Evolutionary conservation across 768 basidiomycete genomes (phyloP), one percentile per base, ranked within the genome.

Genomic region (Tylopilus vinaceipallidus): DNA sequence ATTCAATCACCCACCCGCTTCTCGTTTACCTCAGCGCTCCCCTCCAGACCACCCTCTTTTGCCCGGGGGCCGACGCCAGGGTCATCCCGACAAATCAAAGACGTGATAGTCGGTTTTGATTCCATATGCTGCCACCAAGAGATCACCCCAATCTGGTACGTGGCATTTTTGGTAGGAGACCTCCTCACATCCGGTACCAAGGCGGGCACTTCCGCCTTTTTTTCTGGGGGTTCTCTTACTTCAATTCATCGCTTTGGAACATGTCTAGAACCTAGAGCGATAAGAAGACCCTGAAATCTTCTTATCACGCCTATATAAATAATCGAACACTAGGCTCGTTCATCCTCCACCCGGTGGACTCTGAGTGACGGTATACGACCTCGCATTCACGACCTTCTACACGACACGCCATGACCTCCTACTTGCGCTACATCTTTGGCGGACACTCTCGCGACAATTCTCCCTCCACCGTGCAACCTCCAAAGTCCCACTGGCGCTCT

Each of bases 401-500:
- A 62, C 56, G 49, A 50, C 43, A 16, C 45, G 56, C 47, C 49
- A 80, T 80, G 78, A 71, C 77, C 42, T 74, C 79, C 29, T 76
- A 77, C 67, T 59, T 81, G 50, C 79, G 79, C 52, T 76, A 63
- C 51, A 65, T 76, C 56, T 77, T 77, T 49, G 74, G 75, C 36
- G 68, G 67, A 33, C 42, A 65, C 46, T 54, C 62, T 36, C 64
- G 63, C 13, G 62, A 66, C 33, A 60, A 29, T 40, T 58, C 58
- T 56, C 55, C 56, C 46, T 50, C 57, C 33, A 59, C 61, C 56
- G 56, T 58, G 42, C 52, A 58, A 53, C 55, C 63, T 40, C 52
- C 73, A 48, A 79, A 73, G 62, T 63, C 74, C 32, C 75, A 77
- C 54, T 63, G 59, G 41, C 76, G 75, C 26, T 74, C 78, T 17